Evolutionary conservation across 352 stramenopile genomes (phyloP).

Genomic region (Blastocystis sp.): DNA sequence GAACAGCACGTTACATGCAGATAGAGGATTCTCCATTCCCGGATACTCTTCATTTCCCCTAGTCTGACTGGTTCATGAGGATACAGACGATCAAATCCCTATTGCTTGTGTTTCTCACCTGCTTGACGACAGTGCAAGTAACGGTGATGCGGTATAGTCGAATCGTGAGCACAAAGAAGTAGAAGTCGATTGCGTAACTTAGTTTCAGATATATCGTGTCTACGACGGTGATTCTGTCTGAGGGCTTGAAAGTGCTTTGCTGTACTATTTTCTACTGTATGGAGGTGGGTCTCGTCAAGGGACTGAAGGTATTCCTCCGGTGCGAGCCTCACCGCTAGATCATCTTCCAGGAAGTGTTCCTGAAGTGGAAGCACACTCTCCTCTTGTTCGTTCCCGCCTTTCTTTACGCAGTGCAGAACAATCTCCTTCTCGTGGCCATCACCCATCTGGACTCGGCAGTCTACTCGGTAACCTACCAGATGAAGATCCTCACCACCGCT

Average conservation of each 20-base stretch:
- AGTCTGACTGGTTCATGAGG: neutral
- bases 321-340: constrained; percentile 12
- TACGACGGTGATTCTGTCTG: constrained; percentile 79
- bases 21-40: too few species aligned
- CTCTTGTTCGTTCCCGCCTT: constrained; percentile 76
- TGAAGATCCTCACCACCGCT: constrained; percentile 84
- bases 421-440: constrained; percentile 75
- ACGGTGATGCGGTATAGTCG: constrained; percentile 74
- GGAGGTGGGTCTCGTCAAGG: constrained; percentile 49
- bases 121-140: constrained; percentile 60
- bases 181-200: neutral
- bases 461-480: constrained; percentile 84
- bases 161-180: constrained; percentile 67
- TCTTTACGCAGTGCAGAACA: constrained; percentile 77
- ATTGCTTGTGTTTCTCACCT: constrained; percentile 63
- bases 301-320: constrained; percentile 21
- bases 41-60: too few species aligned
- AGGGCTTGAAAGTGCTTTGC: constrained; percentile 77
- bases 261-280: constrained; percentile 68
- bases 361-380: constrained; percentile 49
- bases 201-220: constrained; percentile 78
- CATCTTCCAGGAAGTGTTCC: constrained; percentile 62
- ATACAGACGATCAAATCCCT: constrained; percentile 59
- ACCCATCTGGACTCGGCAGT: constrained; percentile 80
- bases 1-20: too few species aligned